Evolutionary conservation across 1,284 basidiomycete species (phyloP), one percentile per base, ranked within the genome.

Genomic region (Polyporus tsugae): DNA sequence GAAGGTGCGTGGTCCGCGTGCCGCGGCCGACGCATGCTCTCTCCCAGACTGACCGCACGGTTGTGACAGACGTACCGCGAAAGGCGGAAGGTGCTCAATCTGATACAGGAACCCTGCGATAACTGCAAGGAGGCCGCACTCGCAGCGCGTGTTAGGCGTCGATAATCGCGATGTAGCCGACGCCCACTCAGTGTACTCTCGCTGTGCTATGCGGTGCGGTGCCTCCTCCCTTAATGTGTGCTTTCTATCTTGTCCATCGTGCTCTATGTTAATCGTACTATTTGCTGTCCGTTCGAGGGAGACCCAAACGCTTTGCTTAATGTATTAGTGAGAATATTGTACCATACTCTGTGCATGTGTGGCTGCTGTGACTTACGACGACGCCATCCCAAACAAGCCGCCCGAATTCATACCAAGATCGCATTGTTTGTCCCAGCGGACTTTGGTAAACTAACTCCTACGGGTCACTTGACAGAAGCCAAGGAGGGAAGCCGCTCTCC

Each of bases 61-160:
- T 25, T 58, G 7, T 44, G 66, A 49, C 67, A 87, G 86, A 76
- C 74, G 33, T 80, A 79, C 62, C 62, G 73, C 64, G 85, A 87
- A 68, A 70, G 82, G 61, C 80, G 81, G 63, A 80, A 80, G 44
- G 84, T 87, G 29, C 76, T 81, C 62, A 87, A 85, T 70, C 75
- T 87, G 55, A 83, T 87, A 52, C 86, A 87, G 70, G 83, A 83
- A 70, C 82, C 82, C 62, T 86, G 85, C 76, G 86, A 87, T 10
- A 65, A 41, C 1, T 87, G 86, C 76, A 83, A 81, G 58, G 76
- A 79, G 65, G 78, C 75, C 33, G 78, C 73, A 22, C 68, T 76
- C 38, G 69, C 70, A n/a, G 74, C 74, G 52, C 78, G 77, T 36
- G 78, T 77, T 52, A 69, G 72, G 19, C 76, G 69, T 64, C 77